Percentiles rank a stretch among this genome's conserved stretches.
These are phyloP conservation scores for Sphagnum contortum DNA, from an alignment of 225 moss, liverwort and hornwort genomes.

Conservation along the genomic window DNA sequence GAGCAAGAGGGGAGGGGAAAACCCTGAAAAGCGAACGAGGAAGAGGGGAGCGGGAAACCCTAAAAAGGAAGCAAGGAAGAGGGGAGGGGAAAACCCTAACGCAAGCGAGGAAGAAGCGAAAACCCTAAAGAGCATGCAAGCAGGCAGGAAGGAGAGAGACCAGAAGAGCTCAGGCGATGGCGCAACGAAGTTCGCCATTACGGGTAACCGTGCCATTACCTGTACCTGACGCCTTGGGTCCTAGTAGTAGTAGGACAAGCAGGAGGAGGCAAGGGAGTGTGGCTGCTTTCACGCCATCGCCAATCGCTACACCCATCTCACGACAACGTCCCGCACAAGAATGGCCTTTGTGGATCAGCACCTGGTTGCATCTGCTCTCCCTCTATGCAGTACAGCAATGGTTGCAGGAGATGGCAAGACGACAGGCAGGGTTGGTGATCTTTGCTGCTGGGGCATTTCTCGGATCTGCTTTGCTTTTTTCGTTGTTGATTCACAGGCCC, in stretches of 20 bases:
- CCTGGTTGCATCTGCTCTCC: slow-evolving; percentile 26
- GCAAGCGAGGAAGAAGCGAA: too few species aligned
- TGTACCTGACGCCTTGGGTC: slow-evolving; percentile 16
- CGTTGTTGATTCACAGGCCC: slow-evolving; percentile 26
- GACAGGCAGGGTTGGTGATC: slow-evolving; percentile 6
- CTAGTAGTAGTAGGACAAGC: slow-evolving; percentile 12
- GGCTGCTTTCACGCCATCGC: slow-evolving; percentile 6
- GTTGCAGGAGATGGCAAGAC: slow-evolving; percentile 13
- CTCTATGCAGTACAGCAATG: slow-evolving; percentile 35
- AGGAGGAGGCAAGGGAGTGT: slow-evolving; percentile 2
- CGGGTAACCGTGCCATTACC: slow-evolving; percentile 33
- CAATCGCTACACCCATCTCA: slow-evolving; percentile 13
- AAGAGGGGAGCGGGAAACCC: too few species aligned
- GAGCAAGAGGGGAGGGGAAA: too few species aligned
- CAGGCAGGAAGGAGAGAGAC: neutral
- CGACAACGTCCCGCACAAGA: slow-evolving; percentile 21
- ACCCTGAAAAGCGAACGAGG: too few species aligned
- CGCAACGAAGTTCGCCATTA: slow-evolving; percentile 58
- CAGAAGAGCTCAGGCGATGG: slow-evolving; percentile 25
- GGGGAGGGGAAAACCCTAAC: too few species aligned
- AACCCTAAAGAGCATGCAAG: too few species aligned
- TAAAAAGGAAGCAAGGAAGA: too few species aligned
- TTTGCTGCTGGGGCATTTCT: slow-evolving; percentile 23
- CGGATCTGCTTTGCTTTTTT: slow-evolving; percentile 22
- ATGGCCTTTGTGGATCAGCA: slow-evolving; percentile 30